Evolutionary conservation across 768 basidiomycete species (phyloP).

Genomic region (Coprinopsis sp.): DNA sequence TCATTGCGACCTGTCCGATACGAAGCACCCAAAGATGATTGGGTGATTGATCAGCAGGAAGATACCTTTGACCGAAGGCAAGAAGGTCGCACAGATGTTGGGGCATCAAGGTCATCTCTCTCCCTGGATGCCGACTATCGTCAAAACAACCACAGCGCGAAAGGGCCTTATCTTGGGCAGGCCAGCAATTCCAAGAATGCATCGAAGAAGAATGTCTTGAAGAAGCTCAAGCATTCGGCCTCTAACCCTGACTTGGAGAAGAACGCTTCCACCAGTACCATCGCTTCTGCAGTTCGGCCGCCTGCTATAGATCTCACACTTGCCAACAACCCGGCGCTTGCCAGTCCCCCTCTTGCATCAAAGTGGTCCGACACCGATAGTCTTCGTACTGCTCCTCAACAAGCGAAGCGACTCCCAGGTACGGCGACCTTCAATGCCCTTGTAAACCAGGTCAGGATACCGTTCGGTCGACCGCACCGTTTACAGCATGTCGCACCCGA

Average conservation of each 20-base stretch:
- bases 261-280: too few relatives aligned
- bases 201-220: too few relatives aligned
- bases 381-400: neutral
- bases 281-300: too few relatives aligned
- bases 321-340: neutral
- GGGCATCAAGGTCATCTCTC: too few relatives aligned
- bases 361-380: conserved; percentile 8
- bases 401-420: neutral
- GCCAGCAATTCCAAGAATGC: too few relatives aligned
- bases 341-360: neutral
- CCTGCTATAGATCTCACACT: neutral
- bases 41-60: conserved; percentile 5
- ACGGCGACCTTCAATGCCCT: neutral
- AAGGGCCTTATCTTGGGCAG: too few relatives aligned
- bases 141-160: too few relatives aligned
- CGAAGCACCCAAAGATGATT: conserved; percentile 7
- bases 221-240: too few relatives aligned
- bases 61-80: neutral
- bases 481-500: conserved; percentile 4
- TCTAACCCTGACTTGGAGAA: too few relatives aligned
- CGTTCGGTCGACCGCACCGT: conserved; percentile 5
- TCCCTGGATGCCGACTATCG: too few relatives aligned
- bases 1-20: conserved; percentile 1
- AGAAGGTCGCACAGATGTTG: too few relatives aligned
- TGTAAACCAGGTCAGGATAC: neutral